These are phyloP conservation scores for Russula compacta DNA, from an alignment of 768 basidiomycete genomes.

Conservation along the genomic window DNA sequence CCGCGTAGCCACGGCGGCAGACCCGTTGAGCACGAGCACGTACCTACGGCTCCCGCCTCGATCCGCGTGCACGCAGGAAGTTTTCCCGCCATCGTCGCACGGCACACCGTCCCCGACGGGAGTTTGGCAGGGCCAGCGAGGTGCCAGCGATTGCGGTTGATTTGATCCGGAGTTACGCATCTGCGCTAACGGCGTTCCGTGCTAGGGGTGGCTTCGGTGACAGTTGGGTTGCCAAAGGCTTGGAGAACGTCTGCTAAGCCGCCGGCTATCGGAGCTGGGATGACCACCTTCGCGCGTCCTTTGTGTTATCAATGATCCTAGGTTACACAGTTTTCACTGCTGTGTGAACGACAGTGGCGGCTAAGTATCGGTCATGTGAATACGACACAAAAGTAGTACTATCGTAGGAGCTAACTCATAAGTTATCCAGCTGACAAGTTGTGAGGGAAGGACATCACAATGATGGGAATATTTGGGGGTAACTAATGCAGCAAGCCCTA, in stretches of 20 bases:
- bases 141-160: constrained; percentile 43
- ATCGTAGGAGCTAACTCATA: background rate
- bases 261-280: too few relatives aligned
- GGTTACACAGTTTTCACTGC: background rate
- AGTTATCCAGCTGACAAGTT: background rate
- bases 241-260: constrained; percentile 26
- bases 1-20: background rate
- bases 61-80: background rate
- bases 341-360: background rate
- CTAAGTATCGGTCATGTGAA: background rate
- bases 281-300: background rate
- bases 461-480: background rate
- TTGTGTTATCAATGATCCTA: background rate
- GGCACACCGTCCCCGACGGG: constrained; percentile 57
- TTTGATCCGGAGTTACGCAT: constrained; percentile 69
- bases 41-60: background rate
- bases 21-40: constrained; percentile 24
- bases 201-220: constrained; percentile 34
- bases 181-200: constrained; percentile 49
- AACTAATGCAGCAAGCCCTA: background rate
- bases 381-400: too few relatives aligned
- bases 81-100: constrained; percentile 35
- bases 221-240: constrained; percentile 56
- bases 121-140: constrained; percentile 41
- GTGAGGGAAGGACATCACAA: background rate